Conservation (phyloP, 163 green algal genomes). For the Chlamydomonas reinhardtii region DNA sequence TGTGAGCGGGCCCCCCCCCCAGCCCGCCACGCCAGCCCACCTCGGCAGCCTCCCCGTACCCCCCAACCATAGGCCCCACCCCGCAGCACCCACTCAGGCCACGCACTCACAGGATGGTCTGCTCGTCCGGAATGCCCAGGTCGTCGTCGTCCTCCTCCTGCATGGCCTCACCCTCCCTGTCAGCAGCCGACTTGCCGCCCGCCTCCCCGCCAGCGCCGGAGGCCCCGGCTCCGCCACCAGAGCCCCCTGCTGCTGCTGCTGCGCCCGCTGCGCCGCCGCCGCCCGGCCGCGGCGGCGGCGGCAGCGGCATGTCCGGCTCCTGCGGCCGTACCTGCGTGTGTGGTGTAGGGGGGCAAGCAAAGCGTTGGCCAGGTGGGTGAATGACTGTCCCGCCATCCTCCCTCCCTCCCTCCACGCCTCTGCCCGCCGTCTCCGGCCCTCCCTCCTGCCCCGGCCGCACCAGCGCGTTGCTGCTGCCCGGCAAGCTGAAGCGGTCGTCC, state of each 20-base stretch:
- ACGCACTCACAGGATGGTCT: conserved; percentile 58
- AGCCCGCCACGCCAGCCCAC: neutral
- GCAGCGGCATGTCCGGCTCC: conserved; percentile 52
- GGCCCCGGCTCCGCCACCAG: no score
- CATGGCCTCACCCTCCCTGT: neutral
- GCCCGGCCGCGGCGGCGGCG: conserved; percentile 49
- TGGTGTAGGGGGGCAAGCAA: neutral
- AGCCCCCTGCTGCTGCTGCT: neutral
- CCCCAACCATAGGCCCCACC: no score
- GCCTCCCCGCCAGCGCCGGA: no score
- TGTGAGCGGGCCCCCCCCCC: no score
- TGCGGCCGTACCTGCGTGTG: neutral
- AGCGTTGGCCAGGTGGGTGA: no score
- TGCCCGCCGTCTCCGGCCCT: neutral
- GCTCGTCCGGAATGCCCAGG: conserved; percentile 63
- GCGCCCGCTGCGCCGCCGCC: neutral
- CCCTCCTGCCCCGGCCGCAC: neutral
- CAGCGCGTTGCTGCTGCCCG: conserved; percentile 28
- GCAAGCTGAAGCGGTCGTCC: conserved; percentile 68
- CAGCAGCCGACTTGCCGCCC: neutral
- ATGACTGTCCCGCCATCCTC: neutral
- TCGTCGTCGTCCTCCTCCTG: conserved; percentile 58
- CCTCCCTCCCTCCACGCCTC: neutral
- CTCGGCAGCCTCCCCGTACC: no score
- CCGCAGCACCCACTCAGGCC: no score